A percentile compares a stretch with the other conserved stretches of the same genome.
Evolutionary conservation across 2,329 filamentous ascomycete species (phyloP).

Genomic region (Trichoderma pleuroti): DNA sequence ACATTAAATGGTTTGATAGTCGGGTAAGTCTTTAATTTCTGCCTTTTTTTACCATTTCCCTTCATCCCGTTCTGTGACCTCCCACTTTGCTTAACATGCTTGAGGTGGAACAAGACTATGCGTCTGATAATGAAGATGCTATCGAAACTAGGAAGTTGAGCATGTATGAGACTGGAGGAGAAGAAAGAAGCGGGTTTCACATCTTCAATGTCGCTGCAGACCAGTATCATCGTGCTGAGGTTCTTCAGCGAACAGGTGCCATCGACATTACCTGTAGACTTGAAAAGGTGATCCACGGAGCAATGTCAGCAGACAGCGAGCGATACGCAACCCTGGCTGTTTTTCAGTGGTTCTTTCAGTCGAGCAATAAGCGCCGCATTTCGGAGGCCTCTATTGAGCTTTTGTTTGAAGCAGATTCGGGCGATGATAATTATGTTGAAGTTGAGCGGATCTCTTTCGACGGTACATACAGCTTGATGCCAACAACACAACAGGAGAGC

Average conservation of each 20-base stretch:
- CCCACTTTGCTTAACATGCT: too few relatives aligned
- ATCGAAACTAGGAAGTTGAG: too few relatives aligned
- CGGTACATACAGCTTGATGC: slow-evolving; percentile 8
- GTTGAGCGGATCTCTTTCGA: slow-evolving; percentile 16
- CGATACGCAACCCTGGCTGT: slow-evolving; percentile 11
- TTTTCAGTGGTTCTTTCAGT: not conserved
- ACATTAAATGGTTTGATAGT: too few relatives aligned
- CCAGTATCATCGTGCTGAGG: slow-evolving; percentile 19
- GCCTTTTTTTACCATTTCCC: too few relatives aligned
- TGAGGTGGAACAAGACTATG: too few relatives aligned
- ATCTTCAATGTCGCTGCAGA: slow-evolving; percentile 16
- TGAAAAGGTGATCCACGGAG: not conserved
- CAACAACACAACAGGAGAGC: not conserved
- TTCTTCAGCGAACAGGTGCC: slow-evolving; percentile 19
- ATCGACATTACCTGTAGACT: slow-evolving; percentile 20
- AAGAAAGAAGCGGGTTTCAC: slow-evolving; percentile 19
- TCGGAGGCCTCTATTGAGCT: too few relatives aligned
- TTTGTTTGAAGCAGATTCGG: too few relatives aligned
- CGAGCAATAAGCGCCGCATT: too few relatives aligned
- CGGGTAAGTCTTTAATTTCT: too few relatives aligned
- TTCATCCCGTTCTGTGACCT: too few relatives aligned
- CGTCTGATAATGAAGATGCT: too few relatives aligned
- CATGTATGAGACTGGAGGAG: not conserved
- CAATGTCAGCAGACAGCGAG: slow-evolving; percentile 20
- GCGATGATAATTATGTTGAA: not conserved